Conservation (phyloP, 2,329 filamentous ascomycete species). For the Colletotrichum abscissum region DNA sequence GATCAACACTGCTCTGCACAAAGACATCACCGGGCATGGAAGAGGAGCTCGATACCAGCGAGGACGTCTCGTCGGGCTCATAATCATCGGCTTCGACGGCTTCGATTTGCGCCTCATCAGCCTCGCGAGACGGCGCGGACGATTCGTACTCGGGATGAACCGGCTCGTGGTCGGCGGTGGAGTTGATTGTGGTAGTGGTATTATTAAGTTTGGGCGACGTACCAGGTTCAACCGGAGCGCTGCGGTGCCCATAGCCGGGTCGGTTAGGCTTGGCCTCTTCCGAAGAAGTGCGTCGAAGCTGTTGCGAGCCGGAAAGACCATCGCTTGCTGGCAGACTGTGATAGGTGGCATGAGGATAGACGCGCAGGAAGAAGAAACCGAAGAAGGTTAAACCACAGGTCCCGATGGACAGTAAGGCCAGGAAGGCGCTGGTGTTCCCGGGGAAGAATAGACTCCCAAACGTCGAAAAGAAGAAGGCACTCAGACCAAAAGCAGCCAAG, state of each 20-base stretch:
- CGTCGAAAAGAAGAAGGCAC: constrained; percentile 94
- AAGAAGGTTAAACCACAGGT: constrained; percentile 80
- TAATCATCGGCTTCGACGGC: constrained; percentile 40
- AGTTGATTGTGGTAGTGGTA: constrained; percentile 41
- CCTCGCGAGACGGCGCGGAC: constrained; percentile 27
- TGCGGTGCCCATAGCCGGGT: constrained; percentile 51
- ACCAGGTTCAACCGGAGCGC: constrained; percentile 70
- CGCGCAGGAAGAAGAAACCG: constrained; percentile 86
- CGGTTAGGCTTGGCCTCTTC: constrained; percentile 53
- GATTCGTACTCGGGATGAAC: constrained; percentile 18
- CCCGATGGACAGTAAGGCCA: constrained; percentile 82
- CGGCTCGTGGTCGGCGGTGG: constrained; percentile 36
- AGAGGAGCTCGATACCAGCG: constrained; percentile 77
- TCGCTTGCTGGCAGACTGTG: constrained; percentile 61
- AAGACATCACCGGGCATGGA: constrained; percentile 62
- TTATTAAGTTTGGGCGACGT: constrained; percentile 57
- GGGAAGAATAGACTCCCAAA: constrained; percentile 83
- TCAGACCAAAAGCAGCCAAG: constrained; percentile 90
- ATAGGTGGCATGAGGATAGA: constrained; percentile 73
- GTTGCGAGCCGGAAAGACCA: constrained; percentile 42
- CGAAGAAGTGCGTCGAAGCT: constrained; percentile 54
- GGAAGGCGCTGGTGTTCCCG: constrained; percentile 83
- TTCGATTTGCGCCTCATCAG: constrained; percentile 41
- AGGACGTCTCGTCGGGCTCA: constrained; percentile 80
- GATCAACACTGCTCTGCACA: constrained; percentile 72